A percentile compares a stretch with the other conserved stretches of the same genome.
These are phyloP conservation scores for Penicillium sp. DNA, from an alignment of 2,329 filamentous ascomycete genomes.

Conservation along the genomic window DNA sequence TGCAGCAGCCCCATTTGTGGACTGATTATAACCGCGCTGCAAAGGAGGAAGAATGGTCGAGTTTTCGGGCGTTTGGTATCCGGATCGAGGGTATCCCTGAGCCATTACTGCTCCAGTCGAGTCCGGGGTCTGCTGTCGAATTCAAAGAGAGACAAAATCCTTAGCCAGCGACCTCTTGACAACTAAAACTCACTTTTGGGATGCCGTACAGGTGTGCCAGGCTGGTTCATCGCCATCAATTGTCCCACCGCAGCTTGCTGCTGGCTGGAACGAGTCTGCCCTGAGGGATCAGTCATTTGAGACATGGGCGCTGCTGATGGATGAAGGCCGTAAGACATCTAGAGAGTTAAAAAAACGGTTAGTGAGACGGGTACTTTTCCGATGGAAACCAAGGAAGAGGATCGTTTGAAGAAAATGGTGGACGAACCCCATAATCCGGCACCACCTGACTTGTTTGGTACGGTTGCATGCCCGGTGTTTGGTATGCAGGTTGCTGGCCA, in stretches of 20 bases:
- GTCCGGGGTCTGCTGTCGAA: slow-evolving; percentile 38
- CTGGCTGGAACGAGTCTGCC: slow-evolving; percentile 38
- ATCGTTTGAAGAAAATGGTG: neutral
- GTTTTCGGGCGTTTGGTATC: slow-evolving; percentile 34
- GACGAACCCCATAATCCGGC: slow-evolving; percentile 43
- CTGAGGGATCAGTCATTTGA: slow-evolving; percentile 41
- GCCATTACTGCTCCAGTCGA: slow-evolving; percentile 43
- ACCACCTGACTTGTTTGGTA: slow-evolving; percentile 43
- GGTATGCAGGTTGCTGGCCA: slow-evolving; percentile 39
- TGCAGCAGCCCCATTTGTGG: slow-evolving; percentile 33
- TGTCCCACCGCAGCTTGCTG: slow-evolving; percentile 45
- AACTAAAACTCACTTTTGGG: slow-evolving; percentile 29
- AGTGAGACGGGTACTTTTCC: slow-evolving; percentile 20
- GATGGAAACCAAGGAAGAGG: neutral
- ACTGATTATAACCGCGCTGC: slow-evolving; percentile 38
- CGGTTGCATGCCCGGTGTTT: slow-evolving; percentile 39
- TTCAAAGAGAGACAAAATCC: slow-evolving; percentile 30
- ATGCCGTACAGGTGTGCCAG: slow-evolving; percentile 45
- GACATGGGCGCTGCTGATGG: slow-evolving; percentile 38
- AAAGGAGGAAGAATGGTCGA: slow-evolving; percentile 43
- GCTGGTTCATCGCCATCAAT: slow-evolving; percentile 42
- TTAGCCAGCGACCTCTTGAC: slow-evolving; percentile 33
- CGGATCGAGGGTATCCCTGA: slow-evolving; percentile 40
- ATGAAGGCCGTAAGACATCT: slow-evolving; percentile 43
- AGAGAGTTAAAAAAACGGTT: slow-evolving; percentile 6